Evolutionary conservation across 331 rosid species (phyloP).

Genomic region (Malus hybrid): DNA sequence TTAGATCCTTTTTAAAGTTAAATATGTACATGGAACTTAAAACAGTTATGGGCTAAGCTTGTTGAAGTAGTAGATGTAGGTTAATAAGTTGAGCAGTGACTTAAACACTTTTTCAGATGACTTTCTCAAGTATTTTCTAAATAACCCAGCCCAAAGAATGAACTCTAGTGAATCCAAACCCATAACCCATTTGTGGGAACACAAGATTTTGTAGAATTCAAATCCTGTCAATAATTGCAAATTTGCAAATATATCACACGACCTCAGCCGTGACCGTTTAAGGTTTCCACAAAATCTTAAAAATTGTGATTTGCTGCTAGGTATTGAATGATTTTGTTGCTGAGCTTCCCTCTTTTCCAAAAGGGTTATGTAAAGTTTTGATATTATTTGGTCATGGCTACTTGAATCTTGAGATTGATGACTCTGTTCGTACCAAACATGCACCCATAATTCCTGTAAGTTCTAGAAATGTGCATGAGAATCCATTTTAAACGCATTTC

Average conservation of each 20-base stretch:
- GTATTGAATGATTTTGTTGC: neutral
- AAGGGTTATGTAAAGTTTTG: neutral
- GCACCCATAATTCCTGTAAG: neutral
- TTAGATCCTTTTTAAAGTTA: neutral
- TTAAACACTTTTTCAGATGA: neutral
- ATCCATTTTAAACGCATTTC: neutral
- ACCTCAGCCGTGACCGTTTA: neutral
- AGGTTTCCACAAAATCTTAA: neutral
- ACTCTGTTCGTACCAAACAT: neutral
- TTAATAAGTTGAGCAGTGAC: neutral
- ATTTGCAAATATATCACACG: neutral
- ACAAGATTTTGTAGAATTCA: neutral
- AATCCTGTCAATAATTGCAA: neutral
- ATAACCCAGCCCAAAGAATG: neutral
- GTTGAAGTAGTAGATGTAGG: neutral
- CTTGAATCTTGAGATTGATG: neutral
- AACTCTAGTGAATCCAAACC: neutral
- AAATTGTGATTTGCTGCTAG: neutral
- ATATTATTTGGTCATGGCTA: neutral
- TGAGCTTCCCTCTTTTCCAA: neutral
- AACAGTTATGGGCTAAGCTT: neutral
- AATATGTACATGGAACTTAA: neutral
- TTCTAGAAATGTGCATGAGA: constrained; percentile 1
- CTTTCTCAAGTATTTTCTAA: neutral
- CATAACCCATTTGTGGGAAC: neutral